Conservation (phyloP, 2,329 filamentous ascomycete genomes). For the Epichloe gansuensis region DNA sequence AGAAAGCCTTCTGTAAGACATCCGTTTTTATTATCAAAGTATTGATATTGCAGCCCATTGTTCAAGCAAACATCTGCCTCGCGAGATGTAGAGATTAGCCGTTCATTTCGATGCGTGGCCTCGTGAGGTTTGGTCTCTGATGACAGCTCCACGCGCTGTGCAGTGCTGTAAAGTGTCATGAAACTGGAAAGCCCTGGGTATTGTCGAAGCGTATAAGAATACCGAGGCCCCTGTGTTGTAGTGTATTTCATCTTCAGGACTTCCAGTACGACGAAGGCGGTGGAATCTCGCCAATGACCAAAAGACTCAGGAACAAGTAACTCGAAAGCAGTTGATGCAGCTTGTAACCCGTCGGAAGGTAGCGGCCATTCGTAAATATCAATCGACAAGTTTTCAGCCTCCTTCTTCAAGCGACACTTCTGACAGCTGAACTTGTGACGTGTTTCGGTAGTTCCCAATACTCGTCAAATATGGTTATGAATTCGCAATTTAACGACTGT, state of each 20-base stretch:
- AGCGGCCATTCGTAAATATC: conserved; percentile 45
- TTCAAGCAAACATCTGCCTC: conserved; percentile 12
- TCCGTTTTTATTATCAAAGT: conserved; percentile 5
- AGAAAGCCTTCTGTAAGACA: conserved; percentile 1
- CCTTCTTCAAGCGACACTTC: conserved; percentile 20
- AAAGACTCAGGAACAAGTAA: conserved; percentile 30
- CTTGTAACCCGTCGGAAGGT: conserved; percentile 18
- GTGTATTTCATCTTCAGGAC: conserved; percentile 19
- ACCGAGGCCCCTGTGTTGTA: not conserved
- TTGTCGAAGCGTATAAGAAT: conserved; percentile 1
- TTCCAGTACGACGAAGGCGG: conserved; percentile 26
- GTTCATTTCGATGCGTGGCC: conserved; percentile 6
- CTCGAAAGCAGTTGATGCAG: conserved; percentile 42
- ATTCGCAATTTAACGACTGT: conserved; percentile 2
- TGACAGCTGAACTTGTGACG: conserved; percentile 16
- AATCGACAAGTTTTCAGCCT: conserved; percentile 32
- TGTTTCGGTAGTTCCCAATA: not conserved
- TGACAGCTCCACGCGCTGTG: conserved; percentile 9
- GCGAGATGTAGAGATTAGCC: not conserved
- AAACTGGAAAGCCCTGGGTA: conserved; percentile 7
- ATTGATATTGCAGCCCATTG: conserved; percentile 13
- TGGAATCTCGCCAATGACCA: conserved; percentile 36
- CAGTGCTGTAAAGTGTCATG: rapidly evolving
- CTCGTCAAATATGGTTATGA: not conserved
- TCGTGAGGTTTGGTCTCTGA: conserved; percentile 12